Conservation (phyloP, 345 rosid genomes). For the Psidium friedrichsthalianum region DNA sequence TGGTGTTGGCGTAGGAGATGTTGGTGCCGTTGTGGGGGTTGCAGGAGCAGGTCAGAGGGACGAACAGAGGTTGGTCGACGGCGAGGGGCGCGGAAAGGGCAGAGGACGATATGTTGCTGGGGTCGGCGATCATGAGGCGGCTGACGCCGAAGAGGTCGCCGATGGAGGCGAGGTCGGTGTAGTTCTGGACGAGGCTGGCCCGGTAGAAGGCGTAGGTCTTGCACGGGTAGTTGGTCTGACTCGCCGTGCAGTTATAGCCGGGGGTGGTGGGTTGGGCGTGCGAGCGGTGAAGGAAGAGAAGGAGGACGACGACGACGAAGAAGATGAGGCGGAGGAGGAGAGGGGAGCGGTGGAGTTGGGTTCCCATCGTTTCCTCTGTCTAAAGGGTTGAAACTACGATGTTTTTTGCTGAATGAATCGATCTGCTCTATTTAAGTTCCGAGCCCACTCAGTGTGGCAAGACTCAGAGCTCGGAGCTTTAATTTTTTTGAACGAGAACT, state of each 20-base stretch:
- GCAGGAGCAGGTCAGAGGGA: conserved; percentile 58
- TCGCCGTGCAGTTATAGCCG: conserved; percentile 29
- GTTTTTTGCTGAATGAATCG: neutral
- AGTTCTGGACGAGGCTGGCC: conserved; percentile 24
- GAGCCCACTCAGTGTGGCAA: neutral
- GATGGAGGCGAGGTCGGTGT: conserved; percentile 43
- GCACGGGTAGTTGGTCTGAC: conserved; percentile 38
- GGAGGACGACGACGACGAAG: conserved; percentile 13
- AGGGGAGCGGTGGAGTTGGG: neutral
- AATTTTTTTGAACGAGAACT: neutral
- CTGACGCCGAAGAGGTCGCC: conserved; percentile 56
- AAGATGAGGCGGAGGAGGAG: neutral
- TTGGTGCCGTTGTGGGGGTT: conserved; percentile 14
- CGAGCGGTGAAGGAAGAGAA: conserved; percentile 1
- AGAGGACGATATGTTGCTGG: conserved; percentile 51
- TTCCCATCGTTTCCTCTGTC: neutral
- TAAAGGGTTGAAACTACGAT: neutral
- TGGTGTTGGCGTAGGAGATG: conserved; percentile 38
- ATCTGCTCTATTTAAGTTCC: too few relatives aligned
- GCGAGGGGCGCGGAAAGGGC: conserved; percentile 22
- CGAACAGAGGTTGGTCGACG: conserved; percentile 35
- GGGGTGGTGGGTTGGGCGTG: conserved; percentile 32
- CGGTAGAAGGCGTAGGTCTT: conserved; percentile 45
- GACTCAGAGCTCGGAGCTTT: neutral
- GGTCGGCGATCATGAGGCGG: conserved; percentile 43